A percentile compares a stretch with the other conserved stretches of the same genome.
Conservation (phyloP, 2,329 filamentous ascomycete species). For the Fusarium citri region DNA sequence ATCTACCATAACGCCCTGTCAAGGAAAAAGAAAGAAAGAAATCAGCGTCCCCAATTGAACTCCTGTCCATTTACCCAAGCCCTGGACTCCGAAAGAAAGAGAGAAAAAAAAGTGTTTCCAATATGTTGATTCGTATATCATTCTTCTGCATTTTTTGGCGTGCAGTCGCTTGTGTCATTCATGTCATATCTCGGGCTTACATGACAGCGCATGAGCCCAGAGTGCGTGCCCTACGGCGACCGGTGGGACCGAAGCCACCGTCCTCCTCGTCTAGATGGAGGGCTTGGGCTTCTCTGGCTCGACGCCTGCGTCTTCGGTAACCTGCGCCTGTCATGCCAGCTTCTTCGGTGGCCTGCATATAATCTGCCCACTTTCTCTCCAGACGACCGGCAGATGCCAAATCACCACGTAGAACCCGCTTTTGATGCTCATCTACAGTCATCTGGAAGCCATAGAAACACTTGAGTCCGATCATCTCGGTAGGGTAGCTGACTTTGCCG, state of each 20-base stretch:
- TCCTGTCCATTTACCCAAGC: constrained; percentile 19
- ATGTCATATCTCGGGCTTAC: constrained; percentile 57
- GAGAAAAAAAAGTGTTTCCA: not conserved
- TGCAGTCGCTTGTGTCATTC: constrained; percentile 4
- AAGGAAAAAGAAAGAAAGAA: constrained; percentile 14
- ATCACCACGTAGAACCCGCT: constrained; percentile 83
- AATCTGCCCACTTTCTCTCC: constrained; percentile 91
- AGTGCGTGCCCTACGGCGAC: constrained; percentile 72
- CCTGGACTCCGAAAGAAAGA: constrained; percentile 3
- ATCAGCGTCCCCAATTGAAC: constrained; percentile 16
- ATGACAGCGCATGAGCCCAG: constrained; percentile 72
- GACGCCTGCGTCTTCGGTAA: constrained; percentile 75
- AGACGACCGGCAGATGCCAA: constrained; percentile 79
- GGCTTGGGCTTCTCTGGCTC: constrained; percentile 84
- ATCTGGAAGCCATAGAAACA: constrained; percentile 97
- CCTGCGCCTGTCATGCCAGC: constrained; percentile 76
- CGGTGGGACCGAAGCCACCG: constrained; percentile 63
- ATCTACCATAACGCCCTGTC: constrained; percentile 41
- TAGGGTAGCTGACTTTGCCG: constrained; percentile 68
- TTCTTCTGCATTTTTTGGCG: constrained; percentile 4
- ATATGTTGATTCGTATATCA: constrained; percentile 5
- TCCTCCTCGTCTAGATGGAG: constrained; percentile 86
- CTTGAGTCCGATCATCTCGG: constrained; percentile 86
- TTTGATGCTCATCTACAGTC: constrained; percentile 93
- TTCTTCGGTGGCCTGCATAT: constrained; percentile 93